Evolutionary conservation across 441 rosid genomes (phyloP), one percentile per base, ranked within the genome.

Genomic region (Metrosideros polymorpha): DNA sequence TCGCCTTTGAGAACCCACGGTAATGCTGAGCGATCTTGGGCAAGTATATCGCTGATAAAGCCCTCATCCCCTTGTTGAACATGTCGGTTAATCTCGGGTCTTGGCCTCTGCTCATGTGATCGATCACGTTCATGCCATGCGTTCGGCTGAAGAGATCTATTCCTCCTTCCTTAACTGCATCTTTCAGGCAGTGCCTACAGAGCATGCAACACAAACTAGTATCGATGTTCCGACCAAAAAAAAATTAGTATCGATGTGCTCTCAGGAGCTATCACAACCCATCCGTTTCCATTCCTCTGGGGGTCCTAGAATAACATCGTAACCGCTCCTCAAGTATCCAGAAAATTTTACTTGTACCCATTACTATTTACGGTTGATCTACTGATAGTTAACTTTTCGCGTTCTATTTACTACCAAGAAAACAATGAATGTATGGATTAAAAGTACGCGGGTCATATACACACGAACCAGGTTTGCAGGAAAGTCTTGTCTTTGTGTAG

Each of bases 101-200:
- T 53, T n/a, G 55, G 22, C 75, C 42, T 53, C 56, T 27, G 8
- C 71, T 49, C 61, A 51, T 39, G 55, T 84, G 50, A 27, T 88
- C 85, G 25, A 39, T 86, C n/a, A 56, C 2, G 5, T 19, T 4
- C 42, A 9, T 32, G 27, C 84, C 86, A 24, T 86, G 50, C 3
- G 82, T 79, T 7, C 54, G 82, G 39, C 45, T n/a, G 83, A 89
- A 89, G 5, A 61, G 79, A 7, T 30, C 75, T 18, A 7, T 30
- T 14, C 77, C 82, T 19, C 85, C 90, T 15, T 82, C 87, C 6
- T 85, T 61, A 9, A 84, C 63, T 12, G 87, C 90, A 84, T 84
- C 87, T 35, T 86, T 85, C 9, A 49, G 86, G 85, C 86, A 56
- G 63, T 35, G 85, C 82, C 32, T 85, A 53, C 43, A 82, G 25